Percentiles rank a stretch among this genome's conserved stretches.
Evolutionary conservation across 192 early-diverging fungal genomes (phyloP).

Genomic region (Dispira simplex): DNA sequence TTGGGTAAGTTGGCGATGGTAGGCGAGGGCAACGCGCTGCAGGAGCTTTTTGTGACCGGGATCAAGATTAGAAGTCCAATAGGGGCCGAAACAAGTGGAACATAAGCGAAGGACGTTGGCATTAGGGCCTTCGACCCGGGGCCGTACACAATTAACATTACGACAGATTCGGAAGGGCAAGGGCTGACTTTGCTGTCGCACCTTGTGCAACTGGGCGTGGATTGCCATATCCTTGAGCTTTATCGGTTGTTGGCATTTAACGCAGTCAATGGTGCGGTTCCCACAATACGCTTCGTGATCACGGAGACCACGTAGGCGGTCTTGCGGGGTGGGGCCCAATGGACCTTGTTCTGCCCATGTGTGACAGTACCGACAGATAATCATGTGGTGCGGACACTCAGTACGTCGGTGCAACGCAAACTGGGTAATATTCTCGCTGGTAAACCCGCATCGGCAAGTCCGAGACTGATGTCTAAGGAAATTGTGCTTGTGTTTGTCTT

Average conservation of each 20-base stretch:
- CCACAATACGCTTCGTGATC: constrained; percentile 80
- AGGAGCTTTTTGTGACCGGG: constrained; percentile 56
- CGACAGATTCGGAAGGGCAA: constrained; percentile 38
- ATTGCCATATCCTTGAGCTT: constrained; percentile 63
- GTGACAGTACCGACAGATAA: constrained; percentile 76
- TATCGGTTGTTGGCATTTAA: constrained; percentile 54
- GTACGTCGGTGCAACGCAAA: constrained; percentile 52
- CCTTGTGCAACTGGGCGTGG: constrained; percentile 57
- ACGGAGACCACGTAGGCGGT: constrained; percentile 41
- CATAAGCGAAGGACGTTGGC: constrained; percentile 51
- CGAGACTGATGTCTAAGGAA: constrained; percentile 38
- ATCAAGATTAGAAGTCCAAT: constrained; percentile 63
- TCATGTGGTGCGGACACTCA: constrained; percentile 50
- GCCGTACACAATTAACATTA: constrained; percentile 57
- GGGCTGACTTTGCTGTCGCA: constrained; percentile 35
- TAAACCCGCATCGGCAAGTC: constrained; percentile 41
- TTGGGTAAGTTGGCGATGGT: constrained; percentile 60
- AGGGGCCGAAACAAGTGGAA: constrained; percentile 62
- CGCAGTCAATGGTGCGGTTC: constrained; percentile 62
- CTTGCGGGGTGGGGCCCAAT: constrained; percentile 32
- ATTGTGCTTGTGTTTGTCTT: constrained; percentile 49
- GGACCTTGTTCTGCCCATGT: constrained; percentile 48
- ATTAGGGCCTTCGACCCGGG: constrained; percentile 17
- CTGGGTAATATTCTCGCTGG: constrained; percentile 21
- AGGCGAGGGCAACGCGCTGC: constrained; percentile 44